These are phyloP conservation scores for Calonectria pseudoreteaudii DNA, from an alignment of 2,329 filamentous ascomycete genomes.

Conservation along the genomic window DNA sequence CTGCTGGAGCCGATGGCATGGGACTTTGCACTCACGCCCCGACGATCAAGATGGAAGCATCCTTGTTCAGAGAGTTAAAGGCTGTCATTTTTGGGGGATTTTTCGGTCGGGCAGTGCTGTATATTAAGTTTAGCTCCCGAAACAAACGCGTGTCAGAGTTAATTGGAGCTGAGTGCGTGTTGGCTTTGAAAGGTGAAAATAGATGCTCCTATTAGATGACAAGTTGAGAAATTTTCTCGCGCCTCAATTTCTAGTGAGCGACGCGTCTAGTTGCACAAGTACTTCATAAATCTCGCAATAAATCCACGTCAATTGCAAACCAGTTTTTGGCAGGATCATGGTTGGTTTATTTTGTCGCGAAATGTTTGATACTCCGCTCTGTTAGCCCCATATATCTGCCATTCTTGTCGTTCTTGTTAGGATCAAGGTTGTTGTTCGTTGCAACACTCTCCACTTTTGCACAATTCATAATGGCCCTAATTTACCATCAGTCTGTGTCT, in stretches of 20 bases:
- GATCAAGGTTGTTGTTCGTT: slow-evolving; percentile 4
- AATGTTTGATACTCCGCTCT: not conserved
- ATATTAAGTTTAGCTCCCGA: not conserved
- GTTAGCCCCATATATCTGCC: slow-evolving; percentile 2
- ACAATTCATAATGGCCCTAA: not conserved
- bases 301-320: not conserved
- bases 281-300: not conserved
- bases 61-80: not conserved
- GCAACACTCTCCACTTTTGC: slow-evolving; percentile 1
- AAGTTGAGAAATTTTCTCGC: not conserved
- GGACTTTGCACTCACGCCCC: slow-evolving; percentile 11
- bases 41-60: slow-evolving; percentile 18
- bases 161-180: not conserved
- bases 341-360: not conserved
- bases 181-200: not conserved
- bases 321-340: not conserved
- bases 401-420: not conserved
- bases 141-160: not conserved
- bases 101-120: not conserved
- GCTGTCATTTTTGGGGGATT: not conserved
- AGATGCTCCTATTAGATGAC: not conserved
- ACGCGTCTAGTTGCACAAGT: not conserved
- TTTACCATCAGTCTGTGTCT: not conserved
- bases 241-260: not conserved
- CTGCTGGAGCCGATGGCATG: not conserved